Base-by-base conservation (phyloP, 805 yeast species). In the Nakazawaea siamensis region DNA sequence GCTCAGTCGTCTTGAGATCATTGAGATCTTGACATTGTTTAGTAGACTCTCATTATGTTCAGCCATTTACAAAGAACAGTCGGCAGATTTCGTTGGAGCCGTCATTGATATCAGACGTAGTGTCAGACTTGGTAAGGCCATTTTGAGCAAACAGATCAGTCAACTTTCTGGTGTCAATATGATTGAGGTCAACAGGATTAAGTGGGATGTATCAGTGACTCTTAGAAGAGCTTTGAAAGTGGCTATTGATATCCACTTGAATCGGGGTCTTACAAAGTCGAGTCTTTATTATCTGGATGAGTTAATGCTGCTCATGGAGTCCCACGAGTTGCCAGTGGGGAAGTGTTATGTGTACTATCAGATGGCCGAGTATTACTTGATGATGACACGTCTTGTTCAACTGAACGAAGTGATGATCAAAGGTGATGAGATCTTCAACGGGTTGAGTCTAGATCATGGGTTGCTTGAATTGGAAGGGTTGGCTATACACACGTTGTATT, bases 201-300 rank as follows among this genome's bases (percentile, higher is more conserved):
- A 64, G 41, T 54, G 68, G 55, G 51, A 50, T 18, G 50, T 71
- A 2, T 50, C 67, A 0, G 39, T 38, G 1, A 42, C 50, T 11
- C 47, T 75, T 23, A 46, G 62, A 10, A 45, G 51, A 4, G 44
- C 70, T 3, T 73, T 72, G 43, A 51, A 55, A 5, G 36, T 38
- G 3, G 52, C 73, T 18, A 54, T 75, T 16, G 50, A 58, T 3
- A 46, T 60, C 1, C 60, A 65, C 35, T 53, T 62, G 12, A 67
- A 63, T 24, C 48, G 73, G 25, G 87, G 88, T 0, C 47, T 76
- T 3, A 57, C 76, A 0, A 73, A 72, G 42, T 86, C 80, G 37
- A 65, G 76, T 31, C 64, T 67, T 2, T 75, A 64, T 47, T 80
- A 68, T 51, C 43, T 66, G 3, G 58, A 58, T 5, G 88, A 81